Percentiles rank a stretch among this genome's conserved stretches.
Conservation (phyloP, 768 basidiomycete genomes). For the Suillus alpinus region DNA sequence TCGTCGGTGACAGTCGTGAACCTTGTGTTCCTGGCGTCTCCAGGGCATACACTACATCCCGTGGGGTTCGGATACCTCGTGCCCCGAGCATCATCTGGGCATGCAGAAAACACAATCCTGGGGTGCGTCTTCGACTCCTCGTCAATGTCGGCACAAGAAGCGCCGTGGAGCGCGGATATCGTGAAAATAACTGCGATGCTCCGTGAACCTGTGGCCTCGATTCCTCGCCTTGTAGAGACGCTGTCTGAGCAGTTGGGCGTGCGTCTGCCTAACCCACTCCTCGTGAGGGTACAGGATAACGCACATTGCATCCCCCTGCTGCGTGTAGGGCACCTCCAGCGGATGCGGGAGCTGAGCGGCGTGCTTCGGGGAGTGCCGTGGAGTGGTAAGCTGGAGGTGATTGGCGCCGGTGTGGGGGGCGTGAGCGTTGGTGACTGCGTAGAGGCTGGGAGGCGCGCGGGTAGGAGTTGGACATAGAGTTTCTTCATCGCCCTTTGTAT, state of each 20-base stretch:
- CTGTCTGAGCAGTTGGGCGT: conserved; percentile 46
- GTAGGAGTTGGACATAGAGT: conserved; percentile 36
- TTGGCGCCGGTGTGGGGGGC: conserved; percentile 85
- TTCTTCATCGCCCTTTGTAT: background rate
- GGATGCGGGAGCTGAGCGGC: conserved; percentile 58
- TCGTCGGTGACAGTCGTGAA: conserved; percentile 88
- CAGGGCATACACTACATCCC: conserved; percentile 59
- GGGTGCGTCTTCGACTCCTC: conserved; percentile 92
- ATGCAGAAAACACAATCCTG: conserved; percentile 48
- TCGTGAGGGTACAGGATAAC: conserved; percentile 53
- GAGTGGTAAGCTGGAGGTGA: conserved; percentile 52
- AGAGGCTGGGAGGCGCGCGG: conserved; percentile 63
- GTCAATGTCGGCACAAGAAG: conserved; percentile 61
- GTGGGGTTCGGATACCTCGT: conserved; percentile 93
- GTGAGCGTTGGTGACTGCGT: conserved; percentile 88
- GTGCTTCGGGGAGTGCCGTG: conserved; percentile 42
- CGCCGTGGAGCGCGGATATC: conserved; percentile 31
- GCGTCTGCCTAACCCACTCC: conserved; percentile 53
- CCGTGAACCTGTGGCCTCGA: conserved; percentile 65
- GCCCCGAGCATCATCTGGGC: conserved; percentile 66
- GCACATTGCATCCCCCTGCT: conserved; percentile 77
- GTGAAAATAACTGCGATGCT: conserved; percentile 90
- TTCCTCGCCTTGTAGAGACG: conserved; percentile 21
- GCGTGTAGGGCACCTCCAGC: conserved; percentile 63
- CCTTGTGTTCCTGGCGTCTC: conserved; percentile 66